Evolutionary conservation across 169 alveolate genomes (phyloP), one percentile per base, ranked within the genome.

Genomic region (Plasmodium fragile): DNA sequence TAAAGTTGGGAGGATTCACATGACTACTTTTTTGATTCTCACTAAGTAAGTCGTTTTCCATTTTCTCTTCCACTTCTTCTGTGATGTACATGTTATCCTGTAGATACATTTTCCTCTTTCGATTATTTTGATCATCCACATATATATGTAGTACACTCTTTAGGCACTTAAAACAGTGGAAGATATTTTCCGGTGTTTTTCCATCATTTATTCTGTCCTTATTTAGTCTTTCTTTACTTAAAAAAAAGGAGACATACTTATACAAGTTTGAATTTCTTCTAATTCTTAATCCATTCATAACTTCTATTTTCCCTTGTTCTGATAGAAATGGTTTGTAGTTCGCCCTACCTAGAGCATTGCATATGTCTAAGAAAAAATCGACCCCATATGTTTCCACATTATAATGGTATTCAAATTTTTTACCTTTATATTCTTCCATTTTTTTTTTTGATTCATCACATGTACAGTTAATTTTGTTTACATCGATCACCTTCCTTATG

Each of bases 241-340:
- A 91, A 91, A 80, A 91, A 81, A 91, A 91, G 41, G 94, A 91
- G 39, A 91, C 94, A 80, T 81, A 91, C 55, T 80, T 91, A 91
- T 91, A 91, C 73, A 91, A 81, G 71, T 91, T 91, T 1, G 94
- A 91, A 91, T 81, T 81, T 81, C 92, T 79, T 80, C 94, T 45
- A 52, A 91, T 39, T 91, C 83, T 79, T 72, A 91, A 91, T 45
- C 94, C 94, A 36, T 72, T 79, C 65, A 91, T 59, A 53, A 91
- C 36, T 91, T 91, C 94, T 7, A 55, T 79, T 81, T 91, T 91
- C 6, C 94, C 94, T 91, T 91, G 84, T 81, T 91, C 94, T 45
- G 85, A 41, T 81, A 91, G 82, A 80, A 80, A 91, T 2, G 73
- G 92, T 69, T 91, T 91, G 75, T 91, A 91, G 73, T 91, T 91